Evolutionary conservation across 23 red algal species (phyloP), one percentile per base, ranked within the genome.

Genomic region (Cyanidiococcus yangmingshanensis): DNA sequence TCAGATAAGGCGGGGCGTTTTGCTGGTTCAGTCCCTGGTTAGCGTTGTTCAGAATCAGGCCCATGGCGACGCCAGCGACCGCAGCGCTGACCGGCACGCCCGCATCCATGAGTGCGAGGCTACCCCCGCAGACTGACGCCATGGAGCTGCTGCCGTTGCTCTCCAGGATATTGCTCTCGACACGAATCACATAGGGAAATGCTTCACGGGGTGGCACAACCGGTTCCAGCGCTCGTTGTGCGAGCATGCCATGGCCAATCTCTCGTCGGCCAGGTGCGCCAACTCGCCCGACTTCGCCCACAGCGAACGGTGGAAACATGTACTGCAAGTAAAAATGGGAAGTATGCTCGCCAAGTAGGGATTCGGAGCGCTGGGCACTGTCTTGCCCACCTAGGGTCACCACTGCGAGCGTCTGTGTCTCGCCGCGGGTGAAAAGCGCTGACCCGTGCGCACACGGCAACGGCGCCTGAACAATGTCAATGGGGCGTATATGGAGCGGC

Each of bases 41-140:
- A 17, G 77, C 41, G 0, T 21, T 21, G 36, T 85, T 75, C 31
- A 87, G 57, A 1, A 96, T 82, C 37, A 96, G 76, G 16, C 92
- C 92, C 92, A 96, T 96, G 0, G 92, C 92, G 32, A 96, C 83
- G 31, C 92, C 92, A 27, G 92, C 87, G 1, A 96, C 92, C 1
- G 83, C 80, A n/a, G 34, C 41, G 34, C 77, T 75, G 32, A 96
- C 68, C 45, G 92, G 92, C 45, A 96, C 87, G 32, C 92, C 92
- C 1, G 92, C 92, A 31, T 96, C 90, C 79, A 96, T 67, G 1
- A 96, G 74, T 7, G 92, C 92, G 24, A 96, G 68, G 75, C 92
- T 90, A 12, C 87, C 92, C 2, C 92, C 92, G 50, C 92, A 96
- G 3, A 96, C 92, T 16, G 83, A 87, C 2, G 92, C 92, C 92